A percentile compares a stretch with the other conserved stretches of the same genome.
Evolutionary conservation across 805 yeast species (phyloP).

Genomic region (Saturnispora hagleri): DNA sequence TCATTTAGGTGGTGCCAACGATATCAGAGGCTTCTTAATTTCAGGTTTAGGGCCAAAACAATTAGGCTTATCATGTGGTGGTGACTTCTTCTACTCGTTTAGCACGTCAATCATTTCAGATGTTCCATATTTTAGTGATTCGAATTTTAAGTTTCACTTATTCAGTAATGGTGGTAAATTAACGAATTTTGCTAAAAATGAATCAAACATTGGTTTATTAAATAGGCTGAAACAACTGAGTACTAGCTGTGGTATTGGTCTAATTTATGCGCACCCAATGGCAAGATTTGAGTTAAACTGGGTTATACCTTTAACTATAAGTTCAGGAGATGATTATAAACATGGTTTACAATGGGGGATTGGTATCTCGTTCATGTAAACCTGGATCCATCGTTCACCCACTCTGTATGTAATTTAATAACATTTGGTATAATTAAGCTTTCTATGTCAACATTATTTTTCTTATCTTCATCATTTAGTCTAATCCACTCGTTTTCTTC

Average conservation of each 20-base stretch:
- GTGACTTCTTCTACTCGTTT: constrained; percentile 38
- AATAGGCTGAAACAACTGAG: constrained; percentile 7
- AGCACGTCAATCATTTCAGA: constrained; percentile 37
- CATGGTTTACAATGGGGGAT: constrained; percentile 53
- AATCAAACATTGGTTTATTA: constrained; percentile 5
- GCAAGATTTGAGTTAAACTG: constrained; percentile 52
- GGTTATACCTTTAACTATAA: constrained; percentile 38
- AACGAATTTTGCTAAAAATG: constrained; percentile 18
- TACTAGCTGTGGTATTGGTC: constrained; percentile 38
- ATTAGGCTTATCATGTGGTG: constrained; percentile 41
- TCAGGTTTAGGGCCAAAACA: constrained; percentile 50
- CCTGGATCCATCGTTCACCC: constrained; percentile 36
- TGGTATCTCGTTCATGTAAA: constrained; percentile 46
- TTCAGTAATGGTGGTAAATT: constrained; percentile 42
- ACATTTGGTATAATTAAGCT: constrained; percentile 73
- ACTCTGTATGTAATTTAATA: constrained; percentile 47
- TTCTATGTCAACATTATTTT: constrained; percentile 54
- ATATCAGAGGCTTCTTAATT: constrained; percentile 41
- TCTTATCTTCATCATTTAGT: constrained; percentile 34
- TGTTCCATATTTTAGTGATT: constrained; percentile 35
- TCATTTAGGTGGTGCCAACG: constrained; percentile 52
- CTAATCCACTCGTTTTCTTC: constrained; percentile 38
- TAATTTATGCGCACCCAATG: constrained; percentile 46
- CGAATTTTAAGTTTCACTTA: constrained; percentile 40
- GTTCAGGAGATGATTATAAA: constrained; percentile 37